Percentiles rank a stretch among this genome's conserved stretches.
Evolutionary conservation across 2,329 filamentous ascomycete species (phyloP).

Genomic region (Claviceps capensis): DNA sequence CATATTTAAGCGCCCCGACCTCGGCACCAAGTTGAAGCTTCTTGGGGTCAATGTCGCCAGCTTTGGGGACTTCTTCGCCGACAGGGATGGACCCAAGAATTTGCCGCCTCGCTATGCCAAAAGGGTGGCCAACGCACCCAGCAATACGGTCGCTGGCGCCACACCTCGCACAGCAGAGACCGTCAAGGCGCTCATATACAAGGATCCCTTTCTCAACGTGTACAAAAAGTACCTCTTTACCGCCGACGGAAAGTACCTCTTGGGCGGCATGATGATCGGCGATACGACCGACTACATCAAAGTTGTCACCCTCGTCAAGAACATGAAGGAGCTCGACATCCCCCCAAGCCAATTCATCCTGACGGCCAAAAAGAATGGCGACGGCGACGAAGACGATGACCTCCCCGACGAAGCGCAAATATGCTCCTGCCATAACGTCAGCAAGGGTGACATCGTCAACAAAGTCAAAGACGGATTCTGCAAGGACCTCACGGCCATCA

Average conservation of each 20-base stretch:
- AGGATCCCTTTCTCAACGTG: slow-evolving; percentile 73
- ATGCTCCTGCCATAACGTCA: slow-evolving; percentile 87
- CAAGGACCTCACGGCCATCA: slow-evolving; percentile 70
- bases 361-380: slow-evolving; percentile 58
- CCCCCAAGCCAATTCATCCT: slow-evolving; percentile 74
- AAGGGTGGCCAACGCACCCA: slow-evolving; percentile 9
- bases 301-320: slow-evolving; percentile 75
- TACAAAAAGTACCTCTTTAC: slow-evolving; percentile 95
- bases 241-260: slow-evolving; percentile 72
- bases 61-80: slow-evolving; percentile 89
- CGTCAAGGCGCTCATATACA: slow-evolving; percentile 78
- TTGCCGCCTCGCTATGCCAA: slow-evolving; percentile 46
- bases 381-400: slow-evolving; percentile 54
- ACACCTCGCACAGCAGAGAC: neutral
- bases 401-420: slow-evolving; percentile 77
- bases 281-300: slow-evolving; percentile 87
- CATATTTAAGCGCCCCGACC: slow-evolving; percentile 66
- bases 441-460: slow-evolving; percentile 64
- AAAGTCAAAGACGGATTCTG: slow-evolving; percentile 65
- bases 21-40: slow-evolving; percentile 85
- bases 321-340: slow-evolving; percentile 63
- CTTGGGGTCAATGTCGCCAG: slow-evolving; percentile 84
- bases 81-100: slow-evolving; percentile 65
- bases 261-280: slow-evolving; percentile 97
- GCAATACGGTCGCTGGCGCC: neutral